phyloP scores from a whole-genome alignment of 2,329 filamentous ascomycete genomes.

The Waltergamsia citrina region DNA sequence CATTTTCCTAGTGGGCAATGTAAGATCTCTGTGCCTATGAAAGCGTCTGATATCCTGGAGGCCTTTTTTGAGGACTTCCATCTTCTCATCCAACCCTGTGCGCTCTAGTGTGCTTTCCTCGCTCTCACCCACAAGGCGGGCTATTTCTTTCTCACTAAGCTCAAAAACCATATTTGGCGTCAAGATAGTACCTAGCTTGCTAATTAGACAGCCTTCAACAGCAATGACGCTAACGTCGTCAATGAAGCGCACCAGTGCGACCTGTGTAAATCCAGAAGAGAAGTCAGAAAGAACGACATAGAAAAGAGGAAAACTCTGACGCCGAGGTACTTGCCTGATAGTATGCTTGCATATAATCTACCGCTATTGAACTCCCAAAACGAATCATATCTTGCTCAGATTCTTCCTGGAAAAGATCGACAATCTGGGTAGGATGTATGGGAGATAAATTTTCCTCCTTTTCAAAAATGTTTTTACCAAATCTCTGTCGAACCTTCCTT shows the following conservation, averaged over 20 bases:
- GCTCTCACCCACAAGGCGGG: slow-evolving; percentile 2
- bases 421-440: background rate
- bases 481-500: slow-evolving; percentile 6
- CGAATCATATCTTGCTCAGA: slow-evolving; percentile 20
- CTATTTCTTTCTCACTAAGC: slow-evolving; percentile 8
- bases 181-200: slow-evolving; percentile 12
- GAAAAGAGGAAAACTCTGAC: background rate
- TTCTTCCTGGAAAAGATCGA: background rate
- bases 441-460: background rate
- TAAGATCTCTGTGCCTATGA: too few relatives aligned
- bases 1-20: too few relatives aligned
- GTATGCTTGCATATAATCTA: slow-evolving; percentile 25
- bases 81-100: background rate
- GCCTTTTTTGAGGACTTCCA: background rate
- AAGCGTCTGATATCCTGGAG: background rate
- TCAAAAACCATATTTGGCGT: slow-evolving; percentile 8
- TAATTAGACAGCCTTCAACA: slow-evolving; percentile 19
- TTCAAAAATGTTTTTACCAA: background rate
- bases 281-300: background rate
- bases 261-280: slow-evolving; percentile 4
- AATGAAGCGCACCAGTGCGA: slow-evolving; percentile 18
- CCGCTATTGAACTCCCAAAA: slow-evolving; percentile 18
- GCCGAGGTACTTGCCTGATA: slow-evolving; percentile 23
- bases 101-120: background rate
- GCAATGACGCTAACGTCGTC: slow-evolving; percentile 20